Conservation (phyloP, 768 basidiomycete species). For the Hydnomerulius pinastri region DNA sequence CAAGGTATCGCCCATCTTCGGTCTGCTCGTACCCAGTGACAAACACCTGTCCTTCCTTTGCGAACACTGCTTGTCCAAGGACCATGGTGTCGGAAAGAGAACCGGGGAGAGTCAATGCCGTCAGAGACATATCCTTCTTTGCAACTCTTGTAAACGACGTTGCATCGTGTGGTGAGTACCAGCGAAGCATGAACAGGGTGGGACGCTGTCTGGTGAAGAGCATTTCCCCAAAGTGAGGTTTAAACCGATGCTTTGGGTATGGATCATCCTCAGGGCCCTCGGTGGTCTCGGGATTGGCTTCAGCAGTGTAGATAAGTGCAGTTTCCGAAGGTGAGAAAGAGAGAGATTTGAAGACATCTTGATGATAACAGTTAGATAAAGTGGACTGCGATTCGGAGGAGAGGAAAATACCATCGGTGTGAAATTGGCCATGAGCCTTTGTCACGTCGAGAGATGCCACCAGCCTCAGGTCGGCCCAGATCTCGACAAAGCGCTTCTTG, state of each 20-base stretch:
- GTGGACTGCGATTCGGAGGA: not conserved
- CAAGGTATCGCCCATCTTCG: conserved; percentile 54
- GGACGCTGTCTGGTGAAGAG: conserved; percentile 49
- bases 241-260: conserved; percentile 47
- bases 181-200: conserved; percentile 50
- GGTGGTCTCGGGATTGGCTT: conserved; percentile 36
- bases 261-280: conserved; percentile 20
- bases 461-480: conserved; percentile 48
- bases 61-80: conserved; percentile 58
- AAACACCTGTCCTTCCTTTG: conserved; percentile 41
- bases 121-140: conserved; percentile 8
- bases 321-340: conserved; percentile 51
- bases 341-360: conserved; percentile 52
- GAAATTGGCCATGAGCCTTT: conserved; percentile 54
- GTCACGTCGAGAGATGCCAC: conserved; percentile 53
- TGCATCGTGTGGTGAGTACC: conserved; percentile 29
- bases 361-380: not conserved
- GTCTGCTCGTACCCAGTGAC: conserved; percentile 61
- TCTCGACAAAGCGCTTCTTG: conserved; percentile 54
- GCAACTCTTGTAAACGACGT: conserved; percentile 9
- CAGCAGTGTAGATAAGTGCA: conserved; percentile 58
- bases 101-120: not conserved
- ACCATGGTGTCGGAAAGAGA: conserved; percentile 22
- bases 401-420: conserved; percentile 55
- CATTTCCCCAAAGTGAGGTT: conserved; percentile 61